These are phyloP conservation scores for Lolium multiflorum DNA, from an alignment of 176 grass and related monocot genomes.

Conservation along the genomic window DNA sequence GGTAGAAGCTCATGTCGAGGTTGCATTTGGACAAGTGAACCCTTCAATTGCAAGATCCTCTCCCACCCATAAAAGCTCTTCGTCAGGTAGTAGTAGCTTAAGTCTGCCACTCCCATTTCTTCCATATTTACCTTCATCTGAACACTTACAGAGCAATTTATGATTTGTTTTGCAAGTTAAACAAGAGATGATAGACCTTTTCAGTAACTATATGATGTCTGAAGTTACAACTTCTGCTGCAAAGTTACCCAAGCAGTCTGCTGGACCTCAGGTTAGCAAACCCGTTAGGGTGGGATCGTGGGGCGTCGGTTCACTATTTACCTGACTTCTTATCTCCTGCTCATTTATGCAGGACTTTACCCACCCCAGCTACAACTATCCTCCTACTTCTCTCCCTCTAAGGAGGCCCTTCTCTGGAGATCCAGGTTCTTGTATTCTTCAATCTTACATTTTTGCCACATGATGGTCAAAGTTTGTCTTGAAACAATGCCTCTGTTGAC, in stretches of 20 bases:
- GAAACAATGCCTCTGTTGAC: not conserved
- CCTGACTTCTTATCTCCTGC: not conserved
- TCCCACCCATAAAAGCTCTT: slow-evolving; percentile 12
- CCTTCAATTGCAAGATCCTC: slow-evolving; percentile 46
- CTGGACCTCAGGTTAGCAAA: slow-evolving; percentile 52
- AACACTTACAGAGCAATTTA: not conserved
- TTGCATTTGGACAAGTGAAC: slow-evolving; percentile 58
- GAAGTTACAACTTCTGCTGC: slow-evolving; percentile 27
- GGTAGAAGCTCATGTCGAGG: slow-evolving; percentile 39
- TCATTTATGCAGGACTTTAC: slow-evolving; percentile 50
- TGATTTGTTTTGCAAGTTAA: not conserved
- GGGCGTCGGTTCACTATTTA: not conserved
- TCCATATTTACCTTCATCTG: slow-evolving; percentile 31
- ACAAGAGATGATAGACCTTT: slow-evolving; percentile 1
- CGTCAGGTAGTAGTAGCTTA: slow-evolving; percentile 33
- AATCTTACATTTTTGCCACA: slow-evolving; percentile 1
- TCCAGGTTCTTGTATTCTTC: slow-evolving; percentile 51
- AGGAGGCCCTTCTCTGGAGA: slow-evolving; percentile 46
- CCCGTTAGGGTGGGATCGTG: not conserved
- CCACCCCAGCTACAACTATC: slow-evolving; percentile 36
- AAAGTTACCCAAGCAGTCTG: slow-evolving; percentile 35
- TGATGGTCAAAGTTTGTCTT: not conserved
- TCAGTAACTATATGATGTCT: not conserved
- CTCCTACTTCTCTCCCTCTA: slow-evolving; percentile 58
- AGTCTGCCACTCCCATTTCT: slow-evolving; percentile 10